Evolutionary conservation across 495 filamentous ascomycete species (phyloP), one percentile per base, ranked within the genome.

Genomic region (Cercophora newfieldiana): DNA sequence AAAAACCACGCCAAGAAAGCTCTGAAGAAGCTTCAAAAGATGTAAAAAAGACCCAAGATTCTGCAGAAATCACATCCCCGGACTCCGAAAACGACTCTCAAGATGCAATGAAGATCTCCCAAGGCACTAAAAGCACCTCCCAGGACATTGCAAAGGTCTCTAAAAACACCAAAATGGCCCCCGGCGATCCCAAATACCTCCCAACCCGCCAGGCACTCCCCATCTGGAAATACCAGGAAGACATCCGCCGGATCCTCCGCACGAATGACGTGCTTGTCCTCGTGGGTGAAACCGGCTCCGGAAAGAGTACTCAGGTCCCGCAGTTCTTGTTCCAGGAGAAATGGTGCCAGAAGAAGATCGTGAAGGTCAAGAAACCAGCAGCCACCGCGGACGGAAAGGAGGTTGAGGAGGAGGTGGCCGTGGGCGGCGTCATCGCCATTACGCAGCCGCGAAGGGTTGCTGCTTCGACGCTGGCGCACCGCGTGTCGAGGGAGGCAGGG

Each of bases 241-340:
- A 88, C 26, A 93, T 99, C 59, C 87, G 89, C 3, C 70, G 81
- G 28, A 79, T 82, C 4, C 77, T 98, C 21, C 81, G 80, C 16
- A 75, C 88, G 8, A 87, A 90, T 50, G 86, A 97, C 74, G 85
- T 97, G 24, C 82, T 98, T 61, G 80, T 99, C 0, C 79, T 99
- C 29, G 88, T 94, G 24, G 96, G 96, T 77, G 94, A 97, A 71
- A 99, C 96, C 1, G 96, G 96, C 74, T 94, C 90, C 37, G 96
- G 96, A 71, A 99, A 99, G 79, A 93, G 89, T 81, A 99, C 96
- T 0, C 96, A 99, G 75, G 90, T 97, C 12, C 94, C 94, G 0
- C 96, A 98, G 68, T 97, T 96, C 53, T 79, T 99, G 18, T 83
- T 88, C 44, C 80, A 89, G 6, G 91, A 97, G 68, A 76, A 83